Percentiles rank a stretch among this genome's conserved stretches.
phyloP scores from a whole-genome alignment of 1,284 basidiomycete species.

The Ganoderma multipileum region DNA sequence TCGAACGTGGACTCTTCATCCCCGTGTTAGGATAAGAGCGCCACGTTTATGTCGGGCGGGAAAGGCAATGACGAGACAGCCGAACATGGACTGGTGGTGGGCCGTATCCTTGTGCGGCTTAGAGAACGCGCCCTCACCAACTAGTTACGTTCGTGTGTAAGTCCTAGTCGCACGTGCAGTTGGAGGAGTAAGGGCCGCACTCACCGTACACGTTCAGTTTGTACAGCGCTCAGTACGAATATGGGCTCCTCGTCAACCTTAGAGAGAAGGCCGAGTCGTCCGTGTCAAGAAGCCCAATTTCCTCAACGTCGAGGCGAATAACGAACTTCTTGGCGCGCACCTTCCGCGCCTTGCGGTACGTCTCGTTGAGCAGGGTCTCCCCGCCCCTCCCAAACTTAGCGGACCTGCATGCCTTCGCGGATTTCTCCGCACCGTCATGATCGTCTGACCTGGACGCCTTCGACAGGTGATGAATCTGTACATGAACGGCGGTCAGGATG shows the following conservation, averaged over 20 bases:
- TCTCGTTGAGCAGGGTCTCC: constrained; percentile 1
- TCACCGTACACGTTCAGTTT: constrained; percentile 45
- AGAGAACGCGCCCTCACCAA: constrained; percentile 48
- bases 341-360: constrained; percentile 28
- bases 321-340: constrained; percentile 34
- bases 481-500: background rate
- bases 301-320: constrained; percentile 37
- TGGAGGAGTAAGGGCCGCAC: background rate
- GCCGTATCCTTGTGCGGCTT: too few relatives aligned
- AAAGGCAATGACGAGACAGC: too few relatives aligned
- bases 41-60: too few relatives aligned
- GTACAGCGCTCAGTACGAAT: constrained; percentile 40
- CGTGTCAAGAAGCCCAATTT: constrained; percentile 31
- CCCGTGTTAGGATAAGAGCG: too few relatives aligned
- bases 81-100: too few relatives aligned
- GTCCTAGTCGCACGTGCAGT: background rate
- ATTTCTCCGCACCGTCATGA: background rate
- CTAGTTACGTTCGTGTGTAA: background rate
- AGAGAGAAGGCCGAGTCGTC: constrained; percentile 34
- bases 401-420: background rate
- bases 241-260: constrained; percentile 20
- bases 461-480: background rate
- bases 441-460: background rate
- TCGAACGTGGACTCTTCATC: too few relatives aligned
- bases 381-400: constrained; percentile 2